A percentile compares a stretch with the other conserved stretches of the same genome.
Conservation (phyloP, 179 eudicot species). For the Nepenthes alata region DNA sequence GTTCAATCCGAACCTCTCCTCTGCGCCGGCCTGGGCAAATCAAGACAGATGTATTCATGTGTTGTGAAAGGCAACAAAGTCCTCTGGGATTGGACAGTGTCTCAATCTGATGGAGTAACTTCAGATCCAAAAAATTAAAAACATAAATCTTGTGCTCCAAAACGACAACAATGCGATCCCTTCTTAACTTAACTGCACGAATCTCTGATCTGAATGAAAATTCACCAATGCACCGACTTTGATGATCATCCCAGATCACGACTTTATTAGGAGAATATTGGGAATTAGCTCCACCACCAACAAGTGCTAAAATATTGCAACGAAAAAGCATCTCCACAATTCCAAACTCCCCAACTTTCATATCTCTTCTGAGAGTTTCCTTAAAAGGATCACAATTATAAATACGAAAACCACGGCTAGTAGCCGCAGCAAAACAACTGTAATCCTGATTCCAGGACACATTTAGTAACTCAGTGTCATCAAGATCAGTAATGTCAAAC, state of each 20-base stretch:
- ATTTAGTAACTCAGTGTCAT: constrained; percentile 56
- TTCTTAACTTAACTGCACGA: constrained; percentile 79
- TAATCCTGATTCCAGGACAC: constrained; percentile 94
- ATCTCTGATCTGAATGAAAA: constrained; percentile 92
- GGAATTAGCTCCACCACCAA: constrained; percentile 69
- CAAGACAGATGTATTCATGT: constrained; percentile 65
- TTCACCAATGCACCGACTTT: constrained; percentile 87
- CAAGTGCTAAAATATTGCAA: constrained; percentile 78
- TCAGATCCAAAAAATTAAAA: constrained; percentile 73
- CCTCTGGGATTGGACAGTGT: constrained; percentile 82
- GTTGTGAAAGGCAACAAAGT: constrained; percentile 84
- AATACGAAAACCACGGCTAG: constrained; percentile 80
- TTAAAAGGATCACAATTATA: constrained; percentile 85
- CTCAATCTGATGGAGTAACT: constrained; percentile 86
- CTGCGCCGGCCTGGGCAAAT: constrained; percentile 81
- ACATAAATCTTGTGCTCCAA: constrained; percentile 94
- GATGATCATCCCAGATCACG: constrained; percentile 97
- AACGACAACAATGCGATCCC: constrained; percentile 77
- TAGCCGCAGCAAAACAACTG: constrained; percentile 86
- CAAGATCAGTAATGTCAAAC: constrained; percentile 32
- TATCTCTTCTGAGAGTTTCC: constrained; percentile 85
- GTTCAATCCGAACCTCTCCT: constrained; percentile 91
- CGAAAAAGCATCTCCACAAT: constrained; percentile 91
- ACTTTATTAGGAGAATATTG: constrained; percentile 90
- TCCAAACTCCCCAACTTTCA: constrained; percentile 83